Conservation (phyloP, 164 flowering plant species). For the Berberis vulgaris region DNA sequence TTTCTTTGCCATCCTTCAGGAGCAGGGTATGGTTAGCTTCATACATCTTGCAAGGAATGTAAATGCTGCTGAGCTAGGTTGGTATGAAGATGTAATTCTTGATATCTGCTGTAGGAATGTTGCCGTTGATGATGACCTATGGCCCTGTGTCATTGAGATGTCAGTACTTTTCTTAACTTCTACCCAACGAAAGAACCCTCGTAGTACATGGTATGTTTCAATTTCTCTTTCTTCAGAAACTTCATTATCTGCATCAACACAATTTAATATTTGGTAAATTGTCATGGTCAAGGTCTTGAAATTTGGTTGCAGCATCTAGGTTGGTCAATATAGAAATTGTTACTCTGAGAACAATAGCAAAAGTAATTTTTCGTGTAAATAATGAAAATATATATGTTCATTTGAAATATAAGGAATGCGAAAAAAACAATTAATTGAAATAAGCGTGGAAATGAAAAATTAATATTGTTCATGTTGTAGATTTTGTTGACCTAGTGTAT, state of each 20-base stretch:
- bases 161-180: conserved; percentile 56
- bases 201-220: conserved; percentile 63
- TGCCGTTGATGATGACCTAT: conserved; percentile 68
- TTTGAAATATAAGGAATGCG: too few species aligned
- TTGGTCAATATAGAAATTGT: too few species aligned
- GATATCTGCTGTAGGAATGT: conserved; percentile 86
- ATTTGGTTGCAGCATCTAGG: too few species aligned
- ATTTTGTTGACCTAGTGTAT: too few species aligned
- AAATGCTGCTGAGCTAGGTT: conserved; percentile 50
- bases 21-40: conserved; percentile 76
- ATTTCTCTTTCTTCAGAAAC: not conserved
- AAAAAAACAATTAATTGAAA: too few species aligned
- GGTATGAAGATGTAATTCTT: conserved; percentile 74
- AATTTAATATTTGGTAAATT: too few species aligned
- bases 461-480: too few species aligned
- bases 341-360: too few species aligned
- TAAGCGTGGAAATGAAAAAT: too few species aligned
- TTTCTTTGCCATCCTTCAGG: conserved; percentile 34
- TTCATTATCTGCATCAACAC: not conserved
- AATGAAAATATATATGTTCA: too few species aligned
- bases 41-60: conserved; percentile 66
- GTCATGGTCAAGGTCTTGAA: too few species aligned
- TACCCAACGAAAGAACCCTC: conserved; percentile 59
- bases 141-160: conserved; percentile 82
- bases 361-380: too few species aligned